These are phyloP conservation scores for Microdochium bolleyi DNA, from an alignment of 2,329 filamentous ascomycete species.

Conservation along the genomic window DNA sequence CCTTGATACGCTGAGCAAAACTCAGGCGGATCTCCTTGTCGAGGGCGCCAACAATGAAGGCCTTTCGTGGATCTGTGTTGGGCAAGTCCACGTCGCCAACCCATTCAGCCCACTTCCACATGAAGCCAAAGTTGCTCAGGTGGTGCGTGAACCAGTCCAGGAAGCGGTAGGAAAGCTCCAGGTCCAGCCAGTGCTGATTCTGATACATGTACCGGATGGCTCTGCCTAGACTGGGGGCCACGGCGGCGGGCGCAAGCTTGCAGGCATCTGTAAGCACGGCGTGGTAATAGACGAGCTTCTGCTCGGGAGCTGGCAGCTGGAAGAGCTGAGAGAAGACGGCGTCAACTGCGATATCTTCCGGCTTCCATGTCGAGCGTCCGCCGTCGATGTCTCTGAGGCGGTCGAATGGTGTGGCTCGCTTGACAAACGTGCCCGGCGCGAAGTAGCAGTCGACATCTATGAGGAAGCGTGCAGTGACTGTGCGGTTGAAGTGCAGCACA, in stretches of 20 bases:
- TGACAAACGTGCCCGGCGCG: conserved; percentile 80
- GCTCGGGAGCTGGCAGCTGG: conserved; percentile 76
- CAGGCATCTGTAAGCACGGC: conserved; percentile 90
- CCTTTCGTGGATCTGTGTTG: conserved; percentile 77
- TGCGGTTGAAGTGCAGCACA: conserved; percentile 85
- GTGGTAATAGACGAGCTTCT: conserved; percentile 96
- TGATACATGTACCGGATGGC: conserved; percentile 90
- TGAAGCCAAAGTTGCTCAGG: conserved; percentile 97
- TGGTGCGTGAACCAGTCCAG: conserved; percentile 98
- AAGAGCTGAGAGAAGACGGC: conserved; percentile 94
- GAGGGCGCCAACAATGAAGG: conserved; percentile 82
- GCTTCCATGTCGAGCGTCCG: conserved; percentile 80
- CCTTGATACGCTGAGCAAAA: conserved; percentile 92
- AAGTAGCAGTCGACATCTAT: conserved; percentile 97
- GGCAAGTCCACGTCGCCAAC: conserved; percentile 74
- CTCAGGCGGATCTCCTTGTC: conserved; percentile 97
- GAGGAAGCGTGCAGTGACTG: conserved; percentile 75
- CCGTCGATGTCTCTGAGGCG: conserved; percentile 64
- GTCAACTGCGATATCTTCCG: conserved; percentile 95
- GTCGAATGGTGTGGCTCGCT: conserved; percentile 88
- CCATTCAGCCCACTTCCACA: conserved; percentile 99
- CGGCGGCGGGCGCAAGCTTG: conserved; percentile 92
- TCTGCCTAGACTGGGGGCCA: conserved; percentile 85
- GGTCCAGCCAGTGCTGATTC: conserved; percentile 72
- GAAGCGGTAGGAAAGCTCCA: conserved; percentile 81